Evolutionary conservation across 2,329 filamentous ascomycete genomes (phyloP).

Genomic region (Colletotrichum lupini): DNA sequence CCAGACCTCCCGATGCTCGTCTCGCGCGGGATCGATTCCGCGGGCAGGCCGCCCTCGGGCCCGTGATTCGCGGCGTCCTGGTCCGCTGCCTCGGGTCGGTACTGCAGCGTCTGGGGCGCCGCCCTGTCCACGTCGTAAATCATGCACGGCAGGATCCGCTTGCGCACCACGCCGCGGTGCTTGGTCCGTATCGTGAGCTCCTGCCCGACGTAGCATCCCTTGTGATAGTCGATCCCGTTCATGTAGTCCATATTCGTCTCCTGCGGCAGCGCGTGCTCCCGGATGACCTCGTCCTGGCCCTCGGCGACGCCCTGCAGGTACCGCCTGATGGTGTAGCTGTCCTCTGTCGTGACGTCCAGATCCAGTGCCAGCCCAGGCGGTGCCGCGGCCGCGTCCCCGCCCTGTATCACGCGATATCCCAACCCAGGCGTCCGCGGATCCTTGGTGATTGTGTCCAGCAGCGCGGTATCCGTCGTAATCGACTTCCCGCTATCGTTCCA

Average conservation of each 20-base stretch:
- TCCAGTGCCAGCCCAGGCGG: constrained; percentile 47
- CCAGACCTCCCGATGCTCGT: constrained; percentile 62
- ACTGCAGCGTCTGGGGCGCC: constrained; percentile 56
- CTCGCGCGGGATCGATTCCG: constrained; percentile 54
- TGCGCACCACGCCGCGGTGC: constrained; percentile 92
- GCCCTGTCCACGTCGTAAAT: constrained; percentile 67
- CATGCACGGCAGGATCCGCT: constrained; percentile 85
- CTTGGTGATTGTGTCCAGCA: constrained; percentile 48
- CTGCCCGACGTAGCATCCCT: constrained; percentile 97
- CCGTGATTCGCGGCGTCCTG: constrained; percentile 36
- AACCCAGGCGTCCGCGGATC: constrained; percentile 67
- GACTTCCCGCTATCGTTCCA: constrained; percentile 68
- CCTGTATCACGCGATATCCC: constrained; percentile 61
- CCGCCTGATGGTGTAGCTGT: constrained; percentile 78
- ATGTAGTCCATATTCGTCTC: constrained; percentile 91
- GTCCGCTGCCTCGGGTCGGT: constrained; percentile 51
- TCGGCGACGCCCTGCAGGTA: constrained; percentile 87
- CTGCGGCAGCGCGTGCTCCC: constrained; percentile 80
- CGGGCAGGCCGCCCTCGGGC: constrained; percentile 41
- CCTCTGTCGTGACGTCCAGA: constrained; percentile 59
- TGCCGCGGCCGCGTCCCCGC: constrained; percentile 38
- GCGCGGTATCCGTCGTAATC: constrained; percentile 14
- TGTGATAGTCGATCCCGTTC: constrained; percentile 89
- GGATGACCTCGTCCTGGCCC: constrained; percentile 81
- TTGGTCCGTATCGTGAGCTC: constrained; percentile 96